Conservation (phyloP, 2,329 filamentous ascomycete species). For the Onygenales sp. region DNA sequence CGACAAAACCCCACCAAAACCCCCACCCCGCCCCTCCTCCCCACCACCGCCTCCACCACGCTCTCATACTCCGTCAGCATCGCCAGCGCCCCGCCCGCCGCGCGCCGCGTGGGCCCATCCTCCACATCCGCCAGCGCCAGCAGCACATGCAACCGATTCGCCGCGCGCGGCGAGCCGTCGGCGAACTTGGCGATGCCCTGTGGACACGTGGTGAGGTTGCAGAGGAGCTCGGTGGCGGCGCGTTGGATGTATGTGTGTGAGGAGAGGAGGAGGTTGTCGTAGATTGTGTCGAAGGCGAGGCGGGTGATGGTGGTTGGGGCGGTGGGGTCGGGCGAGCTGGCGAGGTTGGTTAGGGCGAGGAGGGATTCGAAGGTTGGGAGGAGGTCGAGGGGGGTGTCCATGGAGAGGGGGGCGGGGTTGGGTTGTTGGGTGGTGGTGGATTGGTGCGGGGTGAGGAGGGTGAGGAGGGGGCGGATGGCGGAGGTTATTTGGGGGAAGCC, state of each 20-base stretch:
- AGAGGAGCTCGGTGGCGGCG: slow-evolving; percentile 79
- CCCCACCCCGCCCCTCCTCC: slow-evolving; percentile 60
- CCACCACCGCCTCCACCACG: slow-evolving; percentile 61
- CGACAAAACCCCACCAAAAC: slow-evolving; percentile 70
- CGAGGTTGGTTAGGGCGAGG: slow-evolving; percentile 88
- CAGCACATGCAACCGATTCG: slow-evolving; percentile 69
- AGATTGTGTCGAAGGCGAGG: slow-evolving; percentile 59
- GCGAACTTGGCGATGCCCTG: slow-evolving; percentile 38
- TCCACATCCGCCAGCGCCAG: slow-evolving; percentile 82
- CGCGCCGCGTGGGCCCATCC: slow-evolving; percentile 67
- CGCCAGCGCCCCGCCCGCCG: slow-evolving; percentile 80
- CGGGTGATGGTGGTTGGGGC: slow-evolving; percentile 63
- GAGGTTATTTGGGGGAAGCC: slow-evolving; percentile 61
- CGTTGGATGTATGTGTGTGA: slow-evolving; percentile 68
- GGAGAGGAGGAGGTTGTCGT: slow-evolving; percentile 71
- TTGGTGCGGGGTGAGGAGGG: slow-evolving; percentile 60
- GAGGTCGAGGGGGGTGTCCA: slow-evolving; percentile 57
- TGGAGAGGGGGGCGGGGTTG: slow-evolving; percentile 9
- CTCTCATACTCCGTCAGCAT: slow-evolving; percentile 71
- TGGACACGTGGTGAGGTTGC: slow-evolving; percentile 59
- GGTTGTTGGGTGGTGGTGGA: slow-evolving; percentile 34
- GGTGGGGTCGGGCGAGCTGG: slow-evolving; percentile 46
- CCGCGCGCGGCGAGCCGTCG: slow-evolving; percentile 53
- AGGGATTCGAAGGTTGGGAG: slow-evolving; percentile 84
- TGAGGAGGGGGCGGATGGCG: slow-evolving; percentile 72